These are phyloP conservation scores for Orbilia quercus DNA, from an alignment of 2,329 filamentous ascomycete genomes.

Conservation along the genomic window DNA sequence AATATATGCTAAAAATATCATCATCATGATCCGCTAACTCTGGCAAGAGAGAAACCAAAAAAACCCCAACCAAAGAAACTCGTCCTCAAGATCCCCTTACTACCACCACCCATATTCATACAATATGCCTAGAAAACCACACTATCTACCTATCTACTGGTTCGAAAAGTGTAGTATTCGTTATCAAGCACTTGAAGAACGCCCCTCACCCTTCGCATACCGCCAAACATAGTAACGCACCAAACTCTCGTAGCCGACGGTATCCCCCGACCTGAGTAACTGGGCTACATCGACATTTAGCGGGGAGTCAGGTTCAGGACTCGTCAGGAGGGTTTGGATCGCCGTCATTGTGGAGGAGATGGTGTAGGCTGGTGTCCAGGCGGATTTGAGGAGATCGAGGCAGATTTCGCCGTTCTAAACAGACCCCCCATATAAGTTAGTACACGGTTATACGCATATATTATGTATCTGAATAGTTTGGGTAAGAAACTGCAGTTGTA, in stretches of 20 bases:
- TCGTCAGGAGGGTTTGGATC: conserved; percentile 75
- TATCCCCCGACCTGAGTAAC: conserved; percentile 75
- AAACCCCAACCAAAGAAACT: conserved; percentile 5
- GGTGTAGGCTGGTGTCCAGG: conserved; percentile 88
- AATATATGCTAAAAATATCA: conserved; percentile 11
- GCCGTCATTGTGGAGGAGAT: conserved; percentile 79
- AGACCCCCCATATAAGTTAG: too few species aligned
- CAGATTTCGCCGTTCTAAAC: conserved; percentile 85
- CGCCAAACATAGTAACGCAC: conserved; percentile 71
- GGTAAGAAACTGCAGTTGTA: too few species aligned
- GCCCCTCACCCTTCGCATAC: conserved; percentile 45
- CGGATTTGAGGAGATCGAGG: conserved; percentile 81
- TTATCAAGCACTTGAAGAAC: neutral
- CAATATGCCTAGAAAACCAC: neutral
- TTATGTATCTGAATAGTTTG: too few species aligned
- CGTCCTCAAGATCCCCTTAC: neutral
- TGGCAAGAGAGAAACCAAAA: neutral
- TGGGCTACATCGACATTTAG: conserved; percentile 82
- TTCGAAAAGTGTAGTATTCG: neutral
- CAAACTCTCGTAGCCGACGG: conserved; percentile 74
- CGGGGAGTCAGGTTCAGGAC: conserved; percentile 78
- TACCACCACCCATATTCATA: neutral
- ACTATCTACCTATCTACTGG: neutral
- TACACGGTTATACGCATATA: neutral
- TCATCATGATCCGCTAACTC: conserved; percentile 24